A percentile compares a stretch with the other conserved stretches of the same genome.
phyloP scores from a whole-genome alignment of 257 asterid genomes.

The Eustoma russellianum region DNA sequence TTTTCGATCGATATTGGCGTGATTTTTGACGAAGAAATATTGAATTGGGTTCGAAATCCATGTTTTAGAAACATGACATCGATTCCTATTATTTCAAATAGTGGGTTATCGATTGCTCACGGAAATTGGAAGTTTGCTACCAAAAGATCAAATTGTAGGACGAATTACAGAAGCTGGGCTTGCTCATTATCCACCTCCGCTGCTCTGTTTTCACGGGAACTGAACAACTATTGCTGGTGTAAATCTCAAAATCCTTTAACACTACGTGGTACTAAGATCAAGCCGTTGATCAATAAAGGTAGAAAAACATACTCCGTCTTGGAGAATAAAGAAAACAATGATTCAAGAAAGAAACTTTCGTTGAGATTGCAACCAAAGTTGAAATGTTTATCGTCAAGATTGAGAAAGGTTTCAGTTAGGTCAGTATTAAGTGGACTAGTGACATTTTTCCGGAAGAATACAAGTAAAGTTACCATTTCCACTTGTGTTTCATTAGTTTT shows the following conservation, averaged over 20 bases:
- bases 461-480: constrained; percentile 46
- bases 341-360: constrained; percentile 34
- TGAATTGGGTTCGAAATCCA: constrained; percentile 7
- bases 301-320: constrained; percentile 28
- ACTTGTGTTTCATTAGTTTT: constrained; percentile 47
- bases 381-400: constrained; percentile 38
- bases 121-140: constrained; percentile 30
- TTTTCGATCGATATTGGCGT: not conserved
- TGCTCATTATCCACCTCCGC: constrained; percentile 27
- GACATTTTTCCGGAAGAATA: constrained; percentile 54
- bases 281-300: constrained; percentile 32
- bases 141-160: constrained; percentile 24
- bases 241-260: constrained; percentile 29
- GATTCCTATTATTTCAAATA: constrained; percentile 53
- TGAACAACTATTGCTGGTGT: constrained; percentile 20
- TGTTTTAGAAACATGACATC: constrained; percentile 49
- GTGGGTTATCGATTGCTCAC: constrained; percentile 31
- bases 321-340: constrained; percentile 29
- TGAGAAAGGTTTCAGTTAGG: constrained; percentile 42
- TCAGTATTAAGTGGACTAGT: constrained; percentile 41
- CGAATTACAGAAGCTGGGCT: constrained; percentile 16
- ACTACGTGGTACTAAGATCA: constrained; percentile 31
- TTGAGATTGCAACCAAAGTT: constrained; percentile 64
- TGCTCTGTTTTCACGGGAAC: constrained; percentile 29
- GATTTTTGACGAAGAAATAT: not conserved